phyloP scores from a whole-genome alignment of 2,329 filamentous ascomycete genomes.

The Drechslerella stenobrocha region DNA sequence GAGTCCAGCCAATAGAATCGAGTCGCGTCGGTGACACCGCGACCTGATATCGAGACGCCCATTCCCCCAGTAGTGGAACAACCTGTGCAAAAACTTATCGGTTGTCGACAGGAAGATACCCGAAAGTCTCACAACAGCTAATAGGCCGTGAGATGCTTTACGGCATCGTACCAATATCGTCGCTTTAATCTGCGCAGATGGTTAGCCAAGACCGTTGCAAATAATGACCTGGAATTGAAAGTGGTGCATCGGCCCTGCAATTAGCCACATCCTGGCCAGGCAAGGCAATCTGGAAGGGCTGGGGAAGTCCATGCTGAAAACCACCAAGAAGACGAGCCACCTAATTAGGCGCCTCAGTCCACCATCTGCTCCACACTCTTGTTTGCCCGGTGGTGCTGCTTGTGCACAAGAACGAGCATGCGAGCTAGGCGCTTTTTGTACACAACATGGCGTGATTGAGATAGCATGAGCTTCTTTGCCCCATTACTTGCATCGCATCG shows the following conservation, averaged over 20 bases:
- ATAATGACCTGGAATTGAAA: conserved; percentile 1
- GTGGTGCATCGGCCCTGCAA: conserved; percentile 43
- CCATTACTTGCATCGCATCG: conserved; percentile 3
- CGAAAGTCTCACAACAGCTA: conserved; percentile 21
- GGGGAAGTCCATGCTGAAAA: conserved; percentile 14
- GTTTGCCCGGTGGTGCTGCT: conserved; percentile 9
- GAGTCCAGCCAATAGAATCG: conserved; percentile 25
- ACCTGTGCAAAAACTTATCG: conserved; percentile 23
- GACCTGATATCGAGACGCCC: conserved; percentile 14
- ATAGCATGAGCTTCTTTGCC: neutral
- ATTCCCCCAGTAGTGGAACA: conserved; percentile 15
- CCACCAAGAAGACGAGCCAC: conserved; percentile 15
- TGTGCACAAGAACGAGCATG: conserved; percentile 4
- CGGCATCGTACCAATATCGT: neutral
- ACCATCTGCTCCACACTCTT: conserved; percentile 3
- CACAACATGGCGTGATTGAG: conserved; percentile 7
- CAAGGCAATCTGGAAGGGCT: conserved; percentile 23
- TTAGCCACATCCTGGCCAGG: conserved; percentile 26
- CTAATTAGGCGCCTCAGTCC: conserved; percentile 34
- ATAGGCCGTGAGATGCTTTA: conserved; percentile 5
- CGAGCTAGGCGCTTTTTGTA: conserved; percentile 29
- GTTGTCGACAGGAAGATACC: neutral
- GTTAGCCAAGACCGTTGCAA: neutral
- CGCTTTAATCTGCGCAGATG: conserved; percentile 5
- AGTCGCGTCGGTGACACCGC: conserved; percentile 34